These are phyloP conservation scores for Diaporthe capsici DNA, from an alignment of 2,329 filamentous ascomycete genomes.

Conservation along the genomic window DNA sequence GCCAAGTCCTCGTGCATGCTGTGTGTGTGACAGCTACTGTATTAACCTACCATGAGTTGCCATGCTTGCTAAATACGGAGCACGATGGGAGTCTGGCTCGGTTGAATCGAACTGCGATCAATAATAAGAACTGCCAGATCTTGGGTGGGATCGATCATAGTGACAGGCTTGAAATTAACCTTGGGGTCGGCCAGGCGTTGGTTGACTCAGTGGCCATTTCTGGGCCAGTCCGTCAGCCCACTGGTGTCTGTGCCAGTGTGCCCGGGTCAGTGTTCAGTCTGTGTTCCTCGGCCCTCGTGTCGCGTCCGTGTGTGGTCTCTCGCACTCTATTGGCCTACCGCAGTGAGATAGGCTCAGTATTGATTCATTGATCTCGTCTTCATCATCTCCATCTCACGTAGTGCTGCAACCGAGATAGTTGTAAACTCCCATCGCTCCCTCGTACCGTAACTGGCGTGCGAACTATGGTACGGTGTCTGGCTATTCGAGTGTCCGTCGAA, in stretches of 20 bases:
- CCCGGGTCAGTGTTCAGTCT: constrained; percentile 4
- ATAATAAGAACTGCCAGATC: constrained; percentile 13
- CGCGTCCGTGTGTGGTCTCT: not conserved
- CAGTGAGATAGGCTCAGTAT: not conserved
- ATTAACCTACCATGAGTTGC: not conserved
- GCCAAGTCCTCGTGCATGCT: constrained; percentile 4
- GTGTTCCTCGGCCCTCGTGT: constrained; percentile 5
- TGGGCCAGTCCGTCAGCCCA: constrained; percentile 2
- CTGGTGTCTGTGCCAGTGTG: constrained; percentile 1
- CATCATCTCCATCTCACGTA: not conserved
- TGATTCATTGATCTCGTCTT: not conserved
- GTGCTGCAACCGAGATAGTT: not conserved
- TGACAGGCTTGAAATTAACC: constrained; percentile 11
- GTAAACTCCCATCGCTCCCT: not conserved
- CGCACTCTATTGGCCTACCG: not conserved
- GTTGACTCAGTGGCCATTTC: constrained; percentile 21
- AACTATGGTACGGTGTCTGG: not conserved
- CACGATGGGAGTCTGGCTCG: not conserved
- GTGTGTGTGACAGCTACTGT: constrained; percentile 28
- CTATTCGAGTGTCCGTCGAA: not conserved
- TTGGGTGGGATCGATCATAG: constrained; percentile 24
- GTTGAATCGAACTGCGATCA: not conserved
- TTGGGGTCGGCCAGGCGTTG: not conserved
- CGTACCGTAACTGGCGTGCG: not conserved
- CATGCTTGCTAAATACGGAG: constrained; percentile 24